Base-by-base conservation (phyloP, 1,284 basidiomycete species). In the Pseudozyma hubeiensis region DNA sequence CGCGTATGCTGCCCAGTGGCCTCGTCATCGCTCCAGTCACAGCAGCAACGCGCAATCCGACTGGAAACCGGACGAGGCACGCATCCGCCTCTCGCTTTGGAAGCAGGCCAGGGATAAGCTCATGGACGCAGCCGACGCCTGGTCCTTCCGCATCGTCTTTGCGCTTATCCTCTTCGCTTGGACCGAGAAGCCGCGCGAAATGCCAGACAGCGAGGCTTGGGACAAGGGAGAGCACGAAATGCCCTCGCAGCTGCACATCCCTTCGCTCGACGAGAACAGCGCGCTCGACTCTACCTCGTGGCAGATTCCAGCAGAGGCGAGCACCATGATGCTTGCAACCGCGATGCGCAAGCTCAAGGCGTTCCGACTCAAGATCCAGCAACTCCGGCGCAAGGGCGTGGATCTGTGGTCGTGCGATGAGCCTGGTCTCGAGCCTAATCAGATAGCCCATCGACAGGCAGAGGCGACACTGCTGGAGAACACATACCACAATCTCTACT, bases 91-190 rank as follows among this genome's bases (percentile, higher is more conserved):
- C 2, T 61, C 63, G 37, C 52, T 71, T 2, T 71, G 68, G 68
- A 65, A 65, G 49, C 62, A 60, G 29, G 68, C 68, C n/a, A 44
- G 68, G 9, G 68, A 71, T 30, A 65, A 66, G 48, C 68, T 71
- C 7, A 71, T 71, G 68, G 68, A 65, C 33, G 68, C 63, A 5
- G 63, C 63, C 7, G 68, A 71, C 24, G 68, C 63, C 0, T 66
- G 63, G 63, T 65, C 63, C 2, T 71, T 71, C 55, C 50, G 68
- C n/a, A 63, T 71, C 55, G 56, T 66, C 9, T 71, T 66, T 35
- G 68, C 68, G 29, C 63, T 71, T 39, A 71, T 71, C 30, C 63
- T 71, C n/a, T 71, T 71, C 30, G 68, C 68, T 2, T 71, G 68
- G 68, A 71, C 68, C 34, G 68, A 71, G 35, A 71, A 71, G 35